A percentile compares a stretch with the other conserved stretches of the same genome.
Conservation (phyloP, 2,329 filamentous ascomycete species). For the Colletotrichum liaoningense region DNA sequence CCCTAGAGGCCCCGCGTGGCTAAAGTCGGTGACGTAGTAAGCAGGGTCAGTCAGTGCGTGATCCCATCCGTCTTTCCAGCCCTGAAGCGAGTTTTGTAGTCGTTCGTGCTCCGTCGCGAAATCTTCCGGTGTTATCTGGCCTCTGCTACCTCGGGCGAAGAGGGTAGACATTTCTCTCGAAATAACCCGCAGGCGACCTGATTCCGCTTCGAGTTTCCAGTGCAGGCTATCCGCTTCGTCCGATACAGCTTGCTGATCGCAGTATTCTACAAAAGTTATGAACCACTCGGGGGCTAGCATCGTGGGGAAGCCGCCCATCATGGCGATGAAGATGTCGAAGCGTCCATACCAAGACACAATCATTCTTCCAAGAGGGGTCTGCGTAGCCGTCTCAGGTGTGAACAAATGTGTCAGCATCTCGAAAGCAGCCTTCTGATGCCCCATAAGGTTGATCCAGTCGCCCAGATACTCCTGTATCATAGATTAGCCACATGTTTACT, state of each 20-base stretch:
- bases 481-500: slow-evolving; percentile 34
- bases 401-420: slow-evolving; percentile 83
- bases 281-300: slow-evolving; percentile 85
- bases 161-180: slow-evolving; percentile 84
- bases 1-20: slow-evolving; percentile 61
- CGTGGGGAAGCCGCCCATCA: slow-evolving; percentile 83
- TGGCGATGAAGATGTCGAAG: slow-evolving; percentile 86
- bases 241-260: slow-evolving; percentile 69
- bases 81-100: slow-evolving; percentile 59
- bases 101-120: slow-evolving; percentile 72
- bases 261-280: slow-evolving; percentile 70
- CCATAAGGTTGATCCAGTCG: slow-evolving; percentile 93
- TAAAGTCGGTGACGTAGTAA: slow-evolving; percentile 73
- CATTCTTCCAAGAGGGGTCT: slow-evolving; percentile 76
- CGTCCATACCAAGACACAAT: slow-evolving; percentile 90
- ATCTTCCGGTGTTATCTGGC: slow-evolving; percentile 71
- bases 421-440: slow-evolving; percentile 90
- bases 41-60: slow-evolving; percentile 69
- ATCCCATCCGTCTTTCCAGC: slow-evolving; percentile 69
- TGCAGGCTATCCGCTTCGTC: slow-evolving; percentile 60
- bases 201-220: slow-evolving; percentile 75
- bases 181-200: slow-evolving; percentile 76
- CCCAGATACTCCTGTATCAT: slow-evolving; percentile 84
- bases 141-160: slow-evolving; percentile 75
- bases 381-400: slow-evolving; percentile 78